Evolutionary conservation across 148 eudicot species (phyloP).

Genomic region (Chenopodium suecicum): DNA sequence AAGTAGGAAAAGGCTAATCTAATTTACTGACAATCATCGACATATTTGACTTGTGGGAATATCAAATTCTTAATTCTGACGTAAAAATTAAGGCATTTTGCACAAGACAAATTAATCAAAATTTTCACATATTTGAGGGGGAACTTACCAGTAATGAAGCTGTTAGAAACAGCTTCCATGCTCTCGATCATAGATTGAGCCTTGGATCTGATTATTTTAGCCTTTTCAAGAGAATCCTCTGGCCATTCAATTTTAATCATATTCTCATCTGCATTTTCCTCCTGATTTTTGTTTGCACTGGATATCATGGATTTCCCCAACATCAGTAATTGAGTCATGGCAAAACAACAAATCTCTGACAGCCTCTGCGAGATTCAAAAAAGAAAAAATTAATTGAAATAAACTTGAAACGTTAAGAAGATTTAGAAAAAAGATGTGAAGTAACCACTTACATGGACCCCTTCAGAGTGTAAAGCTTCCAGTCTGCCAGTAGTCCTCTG

Average conservation of each 20-base stretch:
- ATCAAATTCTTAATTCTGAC: not conserved
- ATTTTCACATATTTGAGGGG: not conserved
- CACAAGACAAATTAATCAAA: not conserved
- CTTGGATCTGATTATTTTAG: conserved; percentile 67
- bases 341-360: conserved; percentile 91
- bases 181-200: conserved; percentile 70
- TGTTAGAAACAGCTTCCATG: conserved; percentile 73
- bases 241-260: conserved; percentile 71
- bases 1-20: not conserved
- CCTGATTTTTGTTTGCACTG: conserved; percentile 60
- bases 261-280: conserved; percentile 48
- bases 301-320: conserved; percentile 83
- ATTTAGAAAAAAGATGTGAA: not conserved
- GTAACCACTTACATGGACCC: conserved; percentile 77
- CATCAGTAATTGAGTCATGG: conserved; percentile 76
- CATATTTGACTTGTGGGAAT: not conserved
- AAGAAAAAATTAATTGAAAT: not conserved
- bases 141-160: conserved; percentile 76
- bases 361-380: conserved; percentile 59
- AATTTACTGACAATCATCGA: not conserved
- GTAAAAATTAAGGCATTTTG: not conserved
- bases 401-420: not conserved
- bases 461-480: conserved; percentile 96
- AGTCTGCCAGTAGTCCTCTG: conserved; percentile 88
- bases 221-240: conserved; percentile 82